These are phyloP conservation scores for Carex myosuroides DNA, from an alignment of 176 grass and related monocot genomes.

Conservation along the genomic window DNA sequence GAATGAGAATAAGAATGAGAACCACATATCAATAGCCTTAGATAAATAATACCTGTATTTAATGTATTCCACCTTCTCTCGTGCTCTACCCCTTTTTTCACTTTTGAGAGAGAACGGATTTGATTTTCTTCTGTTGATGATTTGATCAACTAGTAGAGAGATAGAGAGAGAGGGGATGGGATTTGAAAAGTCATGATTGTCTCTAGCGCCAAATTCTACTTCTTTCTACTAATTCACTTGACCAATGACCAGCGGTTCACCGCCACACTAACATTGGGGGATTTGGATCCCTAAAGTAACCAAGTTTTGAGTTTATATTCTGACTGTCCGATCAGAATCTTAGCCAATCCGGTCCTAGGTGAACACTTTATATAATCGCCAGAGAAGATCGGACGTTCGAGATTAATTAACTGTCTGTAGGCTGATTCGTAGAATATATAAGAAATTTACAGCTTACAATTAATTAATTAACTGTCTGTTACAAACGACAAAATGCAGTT, in stretches of 20 bases:
- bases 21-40: neutral
- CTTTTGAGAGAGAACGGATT: neutral
- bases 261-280: no score
- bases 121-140: slow-evolving; percentile 6
- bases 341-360: no score
- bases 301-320: no score
- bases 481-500: neutral
- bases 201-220: neutral
- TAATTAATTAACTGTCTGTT: neutral
- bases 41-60: slow-evolving; percentile 6
- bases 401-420: no score
- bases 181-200: slow-evolving; percentile 9
- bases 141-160: neutral
- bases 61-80: neutral
- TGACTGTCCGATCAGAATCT: no score
- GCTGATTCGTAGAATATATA: neutral
- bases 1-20: slow-evolving; percentile 5
- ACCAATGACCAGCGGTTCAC: neutral
- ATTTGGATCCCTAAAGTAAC: no score
- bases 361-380: no score
- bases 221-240: neutral
- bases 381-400: no score
- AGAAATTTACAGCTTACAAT: neutral
- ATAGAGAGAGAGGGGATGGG: neutral
- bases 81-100: neutral